These are phyloP conservation scores for Gossypium rotundifolium DNA, from an alignment of 345 rosid species.

Conservation along the genomic window DNA sequence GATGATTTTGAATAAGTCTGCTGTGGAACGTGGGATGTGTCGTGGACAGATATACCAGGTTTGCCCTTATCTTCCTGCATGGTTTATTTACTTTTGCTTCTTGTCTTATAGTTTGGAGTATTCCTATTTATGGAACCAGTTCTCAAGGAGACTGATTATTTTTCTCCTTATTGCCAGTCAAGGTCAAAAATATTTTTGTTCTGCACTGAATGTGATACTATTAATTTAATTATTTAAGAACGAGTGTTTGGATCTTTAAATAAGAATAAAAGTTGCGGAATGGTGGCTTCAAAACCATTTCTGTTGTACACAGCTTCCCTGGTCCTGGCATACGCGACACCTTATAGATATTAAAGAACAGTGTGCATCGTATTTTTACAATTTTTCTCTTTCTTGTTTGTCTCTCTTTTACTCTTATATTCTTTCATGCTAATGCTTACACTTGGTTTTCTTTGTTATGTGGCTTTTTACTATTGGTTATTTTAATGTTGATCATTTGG, in stretches of 20 bases:
- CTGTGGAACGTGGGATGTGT: constrained; percentile 92
- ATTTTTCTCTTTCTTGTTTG: neutral
- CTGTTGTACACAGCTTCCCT: neutral
- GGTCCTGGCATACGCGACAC: neutral
- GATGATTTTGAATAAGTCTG: constrained; percentile 92
- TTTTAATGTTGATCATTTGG: neutral
- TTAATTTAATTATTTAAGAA: neutral
- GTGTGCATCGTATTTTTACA: neutral
- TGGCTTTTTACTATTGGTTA: constrained; percentile 3
- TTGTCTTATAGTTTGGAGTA: neutral
- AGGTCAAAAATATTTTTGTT: neutral
- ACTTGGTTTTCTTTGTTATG: neutral
- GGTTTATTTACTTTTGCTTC: neutral
- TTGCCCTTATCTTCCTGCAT: constrained; percentile 3
- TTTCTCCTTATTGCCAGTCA: neutral
- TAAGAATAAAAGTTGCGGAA: neutral
- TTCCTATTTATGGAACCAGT: neutral
- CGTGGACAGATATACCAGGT: constrained; percentile 99
- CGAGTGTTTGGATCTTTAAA: neutral
- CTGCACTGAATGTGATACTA: neutral
- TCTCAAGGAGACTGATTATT: neutral
- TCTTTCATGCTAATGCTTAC: constrained; percentile 5
- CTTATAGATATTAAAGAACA: neutral
- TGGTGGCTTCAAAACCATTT: neutral
- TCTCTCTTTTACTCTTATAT: neutral